These are phyloP conservation scores for Trichoderma sp. DNA, from an alignment of 2,329 filamentous ascomycete species.

Conservation along the genomic window DNA sequence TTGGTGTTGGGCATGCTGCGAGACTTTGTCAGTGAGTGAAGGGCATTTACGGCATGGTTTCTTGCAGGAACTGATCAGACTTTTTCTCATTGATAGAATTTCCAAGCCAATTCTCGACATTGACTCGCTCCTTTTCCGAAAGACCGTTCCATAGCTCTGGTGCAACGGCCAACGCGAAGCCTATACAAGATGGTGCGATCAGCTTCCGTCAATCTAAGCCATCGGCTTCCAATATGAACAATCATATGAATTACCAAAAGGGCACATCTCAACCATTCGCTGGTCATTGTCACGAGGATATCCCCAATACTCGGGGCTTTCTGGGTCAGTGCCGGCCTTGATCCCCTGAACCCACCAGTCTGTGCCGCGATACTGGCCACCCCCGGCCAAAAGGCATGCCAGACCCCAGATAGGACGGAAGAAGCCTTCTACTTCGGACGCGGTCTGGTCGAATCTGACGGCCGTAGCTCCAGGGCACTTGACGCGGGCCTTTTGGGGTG, in stretches of 20 bases:
- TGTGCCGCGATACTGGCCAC: slow-evolving; percentile 60
- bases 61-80: slow-evolving; percentile 32
- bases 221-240: neutral
- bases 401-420: slow-evolving; percentile 75
- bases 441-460: slow-evolving; percentile 73
- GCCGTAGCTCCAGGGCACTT: slow-evolving; percentile 65
- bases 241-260: slow-evolving; percentile 50
- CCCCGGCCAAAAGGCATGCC: slow-evolving; percentile 66
- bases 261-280: slow-evolving; percentile 74
- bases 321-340: slow-evolving; percentile 67
- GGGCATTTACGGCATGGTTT: neutral
- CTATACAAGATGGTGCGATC: slow-evolving; percentile 26
- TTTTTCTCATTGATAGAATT: slow-evolving; percentile 76
- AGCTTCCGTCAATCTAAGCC: neutral
- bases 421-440: slow-evolving; percentile 73
- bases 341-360: slow-evolving; percentile 62
- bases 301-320: slow-evolving; percentile 72
- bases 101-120: slow-evolving; percentile 70
- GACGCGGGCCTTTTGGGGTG: slow-evolving; percentile 15
- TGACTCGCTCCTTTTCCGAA: slow-evolving; percentile 57
- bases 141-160: slow-evolving; percentile 64
- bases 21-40: neutral
- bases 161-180: slow-evolving; percentile 70
- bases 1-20: slow-evolving; percentile 65
- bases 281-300: slow-evolving; percentile 67